Evolutionary conservation across 768 basidiomycete species (phyloP).

Genomic region (Sporobolomyces roseus): DNA sequence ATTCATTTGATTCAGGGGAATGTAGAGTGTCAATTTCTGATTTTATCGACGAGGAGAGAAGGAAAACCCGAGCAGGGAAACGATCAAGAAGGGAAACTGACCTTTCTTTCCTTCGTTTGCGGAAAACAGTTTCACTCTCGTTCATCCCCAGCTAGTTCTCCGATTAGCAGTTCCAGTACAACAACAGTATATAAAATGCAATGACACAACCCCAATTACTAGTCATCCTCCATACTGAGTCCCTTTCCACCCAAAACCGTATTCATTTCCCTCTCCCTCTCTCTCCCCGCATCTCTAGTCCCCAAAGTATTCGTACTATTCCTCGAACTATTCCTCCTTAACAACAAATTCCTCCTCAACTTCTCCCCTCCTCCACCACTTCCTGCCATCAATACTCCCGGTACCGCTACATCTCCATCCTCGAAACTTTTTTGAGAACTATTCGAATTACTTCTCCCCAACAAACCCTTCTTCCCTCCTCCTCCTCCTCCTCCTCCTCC

Average conservation of each 20-base stretch:
- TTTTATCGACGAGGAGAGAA: not conserved
- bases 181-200: slow-evolving; percentile 7
- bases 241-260: slow-evolving; percentile 10
- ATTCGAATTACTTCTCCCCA: slow-evolving; percentile 20
- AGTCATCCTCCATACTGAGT: slow-evolving; percentile 3
- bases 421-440: not conserved
- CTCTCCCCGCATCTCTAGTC: too few relatives aligned
- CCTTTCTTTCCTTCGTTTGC: too few relatives aligned
- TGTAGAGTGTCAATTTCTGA: not conserved
- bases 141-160: too few relatives aligned
- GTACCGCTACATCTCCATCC: not conserved
- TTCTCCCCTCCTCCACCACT: not conserved
- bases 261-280: not conserved
- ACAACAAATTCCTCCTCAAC: slow-evolving; percentile 18
- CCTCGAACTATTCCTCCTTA: slow-evolving; percentile 19
- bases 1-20: not conserved
- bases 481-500: not conserved
- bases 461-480: not conserved
- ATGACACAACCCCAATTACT: not conserved
- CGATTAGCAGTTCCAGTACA: slow-evolving; percentile 1
- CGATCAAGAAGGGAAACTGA: not conserved
- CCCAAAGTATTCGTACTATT: slow-evolving; percentile 3
- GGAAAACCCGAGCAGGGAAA: not conserved
- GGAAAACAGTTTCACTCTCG: too few relatives aligned
- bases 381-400: not conserved